Conservation (phyloP, 495 filamentous ascomycete genomes). For the Neurospora sp. region DNA sequence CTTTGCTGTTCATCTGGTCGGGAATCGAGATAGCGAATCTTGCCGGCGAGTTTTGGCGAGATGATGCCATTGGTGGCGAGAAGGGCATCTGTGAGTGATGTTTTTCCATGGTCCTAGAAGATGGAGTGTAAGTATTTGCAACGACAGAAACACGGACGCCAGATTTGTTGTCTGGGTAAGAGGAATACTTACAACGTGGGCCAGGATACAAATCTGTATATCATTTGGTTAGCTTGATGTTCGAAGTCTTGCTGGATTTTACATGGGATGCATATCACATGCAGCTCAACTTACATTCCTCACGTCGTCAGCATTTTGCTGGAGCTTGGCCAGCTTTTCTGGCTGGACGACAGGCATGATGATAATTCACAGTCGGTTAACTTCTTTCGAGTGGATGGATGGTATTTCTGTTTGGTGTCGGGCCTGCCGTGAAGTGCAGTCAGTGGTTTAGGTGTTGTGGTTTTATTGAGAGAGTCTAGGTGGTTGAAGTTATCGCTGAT, state of each 20-base stretch:
- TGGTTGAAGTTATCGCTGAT: not conserved
- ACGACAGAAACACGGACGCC: not conserved
- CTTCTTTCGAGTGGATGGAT: not conserved
- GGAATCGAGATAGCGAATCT: constrained; percentile 96
- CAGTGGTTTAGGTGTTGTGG: not conserved
- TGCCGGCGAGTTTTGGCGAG: constrained; percentile 91
- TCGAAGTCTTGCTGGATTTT: constrained; percentile 1
- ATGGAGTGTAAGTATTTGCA: constrained; percentile 2
- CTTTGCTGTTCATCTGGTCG: constrained; percentile 93
- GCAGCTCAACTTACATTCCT: constrained; percentile 62
- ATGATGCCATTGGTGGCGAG: constrained; percentile 99
- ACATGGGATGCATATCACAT: constrained; percentile 27
- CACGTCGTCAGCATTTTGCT: constrained; percentile 74
- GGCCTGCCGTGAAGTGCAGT: not conserved
- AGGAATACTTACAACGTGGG: constrained; percentile 55
- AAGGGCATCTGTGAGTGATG: constrained; percentile 89
- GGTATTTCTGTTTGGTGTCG: not conserved
- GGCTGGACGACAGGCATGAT: constrained; percentile 82
- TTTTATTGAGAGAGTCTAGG: not conserved
- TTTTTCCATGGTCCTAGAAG: constrained; percentile 86
- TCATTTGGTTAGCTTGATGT: constrained; percentile 47
- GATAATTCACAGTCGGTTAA: not conserved
- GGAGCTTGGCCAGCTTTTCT: constrained; percentile 76
- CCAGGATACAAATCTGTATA: constrained; percentile 84
- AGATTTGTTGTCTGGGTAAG: not conserved